Conservation (phyloP, 2,329 filamentous ascomycete species). For the Xylariaceae sp. region DNA sequence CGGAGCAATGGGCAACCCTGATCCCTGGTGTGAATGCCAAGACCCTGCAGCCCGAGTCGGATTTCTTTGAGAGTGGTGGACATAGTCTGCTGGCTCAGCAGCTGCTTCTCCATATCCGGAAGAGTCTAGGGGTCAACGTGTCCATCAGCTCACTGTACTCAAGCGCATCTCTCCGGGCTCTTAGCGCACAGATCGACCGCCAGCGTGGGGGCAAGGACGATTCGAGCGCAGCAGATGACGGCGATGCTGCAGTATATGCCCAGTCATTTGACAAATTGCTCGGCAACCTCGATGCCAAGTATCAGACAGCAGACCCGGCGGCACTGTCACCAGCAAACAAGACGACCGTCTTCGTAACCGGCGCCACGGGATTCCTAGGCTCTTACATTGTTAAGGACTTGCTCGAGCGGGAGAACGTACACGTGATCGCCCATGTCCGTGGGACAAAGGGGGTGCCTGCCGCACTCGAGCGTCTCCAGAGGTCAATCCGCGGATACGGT, state of each 20-base stretch:
- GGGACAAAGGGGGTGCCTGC: conserved; percentile 57
- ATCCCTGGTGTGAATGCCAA: conserved; percentile 65
- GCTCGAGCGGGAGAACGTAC: conserved; percentile 58
- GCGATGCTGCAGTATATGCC: conserved; percentile 46
- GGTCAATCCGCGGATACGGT: conserved; percentile 72
- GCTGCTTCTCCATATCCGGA: conserved; percentile 67
- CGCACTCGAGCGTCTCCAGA: conserved; percentile 62
- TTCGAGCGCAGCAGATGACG: conserved; percentile 26
- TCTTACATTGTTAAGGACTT: conserved; percentile 76
- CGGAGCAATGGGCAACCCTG: conserved; percentile 70
- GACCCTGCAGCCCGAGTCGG: conserved; percentile 55
- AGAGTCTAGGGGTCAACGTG: conserved; percentile 47
- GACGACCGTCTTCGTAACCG: conserved; percentile 75
- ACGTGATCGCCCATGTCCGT: conserved; percentile 74
- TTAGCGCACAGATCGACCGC: conserved; percentile 52
- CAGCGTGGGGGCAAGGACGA: conserved; percentile 27
- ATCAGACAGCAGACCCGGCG: conserved; percentile 30
- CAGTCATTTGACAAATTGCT: conserved; percentile 47
- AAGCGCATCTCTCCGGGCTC: conserved; percentile 50
- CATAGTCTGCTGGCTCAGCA: conserved; percentile 80
- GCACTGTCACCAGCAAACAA: conserved; percentile 11
- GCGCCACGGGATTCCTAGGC: conserved; percentile 87
- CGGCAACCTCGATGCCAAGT: conserved; percentile 38
- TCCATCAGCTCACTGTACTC: conserved; percentile 70
- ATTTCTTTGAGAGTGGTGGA: conserved; percentile 79